Evolutionary conservation across 164 flowering plant genomes (phyloP).

Genomic region (Cinnamomum chago): DNA sequence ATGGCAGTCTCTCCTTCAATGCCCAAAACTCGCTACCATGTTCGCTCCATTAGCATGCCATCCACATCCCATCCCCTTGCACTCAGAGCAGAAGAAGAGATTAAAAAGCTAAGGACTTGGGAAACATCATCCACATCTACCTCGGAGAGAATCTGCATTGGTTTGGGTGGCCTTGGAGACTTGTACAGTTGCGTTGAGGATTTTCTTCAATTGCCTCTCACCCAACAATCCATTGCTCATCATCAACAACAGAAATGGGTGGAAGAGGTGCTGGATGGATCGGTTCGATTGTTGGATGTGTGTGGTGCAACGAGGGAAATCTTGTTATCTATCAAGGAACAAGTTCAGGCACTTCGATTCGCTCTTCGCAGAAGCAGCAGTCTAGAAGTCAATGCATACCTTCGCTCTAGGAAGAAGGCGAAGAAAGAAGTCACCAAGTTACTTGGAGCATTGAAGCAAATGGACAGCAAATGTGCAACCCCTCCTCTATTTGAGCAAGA

Average conservation of each 20-base stretch:
- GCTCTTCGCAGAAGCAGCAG: conserved; percentile 25
- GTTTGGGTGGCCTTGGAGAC: conserved; percentile 7
- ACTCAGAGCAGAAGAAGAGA: not conserved
- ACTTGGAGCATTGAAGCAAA: conserved; percentile 22
- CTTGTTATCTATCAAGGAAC: conserved; percentile 25
- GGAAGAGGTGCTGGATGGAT: conserved; percentile 30
- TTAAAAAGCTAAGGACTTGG: not conserved
- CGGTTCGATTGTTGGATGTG: conserved; percentile 32
- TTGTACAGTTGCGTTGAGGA: conserved; percentile 20
- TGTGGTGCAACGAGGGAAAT: conserved; percentile 29
- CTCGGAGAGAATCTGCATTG: not conserved
- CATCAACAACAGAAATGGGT: conserved; percentile 20
- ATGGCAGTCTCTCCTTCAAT: not conserved
- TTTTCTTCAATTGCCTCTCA: conserved; percentile 21
- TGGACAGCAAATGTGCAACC: conserved; percentile 5
- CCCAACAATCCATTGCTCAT: conserved; percentile 15
- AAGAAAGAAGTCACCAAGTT: conserved; percentile 27
- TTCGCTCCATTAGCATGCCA: conserved; percentile 3
- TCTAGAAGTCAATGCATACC: conserved; percentile 17
- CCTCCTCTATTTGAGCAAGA: conserved; percentile 9
- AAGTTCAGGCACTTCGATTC: conserved; percentile 26
- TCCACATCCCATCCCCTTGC: conserved; percentile 1
- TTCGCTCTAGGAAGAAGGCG: conserved; percentile 26
- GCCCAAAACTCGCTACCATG: not conserved
- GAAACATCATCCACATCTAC: not conserved